A percentile compares a stretch with the other conserved stretches of the same genome.
Conservation (phyloP, 495 filamentous ascomycete species). For the Neurospora sp. region DNA sequence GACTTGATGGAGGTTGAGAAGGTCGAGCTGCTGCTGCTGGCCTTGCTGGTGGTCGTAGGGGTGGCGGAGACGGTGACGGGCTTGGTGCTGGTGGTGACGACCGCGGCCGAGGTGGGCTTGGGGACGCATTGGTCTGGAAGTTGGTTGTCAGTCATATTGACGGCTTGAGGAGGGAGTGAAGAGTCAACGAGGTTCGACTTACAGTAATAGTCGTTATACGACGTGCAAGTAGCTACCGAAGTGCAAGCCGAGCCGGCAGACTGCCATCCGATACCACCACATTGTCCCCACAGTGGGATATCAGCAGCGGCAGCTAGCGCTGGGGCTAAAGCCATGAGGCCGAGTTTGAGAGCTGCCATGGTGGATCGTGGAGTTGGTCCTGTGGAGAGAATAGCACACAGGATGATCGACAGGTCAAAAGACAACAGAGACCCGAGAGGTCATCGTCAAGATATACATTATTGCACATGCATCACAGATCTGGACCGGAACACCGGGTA, state of each 20-base stretch:
- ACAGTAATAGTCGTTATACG: slow-evolving; percentile 15
- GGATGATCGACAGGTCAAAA: neutral
- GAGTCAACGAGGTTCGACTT: too few species aligned
- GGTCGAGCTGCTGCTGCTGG: neutral
- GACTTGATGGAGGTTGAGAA: neutral
- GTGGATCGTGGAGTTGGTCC: neutral
- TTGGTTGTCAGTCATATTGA: neutral
- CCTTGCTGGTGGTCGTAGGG: neutral
- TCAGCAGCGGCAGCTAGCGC: neutral
- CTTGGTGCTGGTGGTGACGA: neutral
- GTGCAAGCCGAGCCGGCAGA: slow-evolving; percentile 11
- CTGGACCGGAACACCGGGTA: slow-evolving; percentile 7
- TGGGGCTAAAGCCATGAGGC: slow-evolving; percentile 4
- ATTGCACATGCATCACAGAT: neutral
- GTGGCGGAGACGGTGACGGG: neutral
- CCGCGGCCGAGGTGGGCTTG: neutral
- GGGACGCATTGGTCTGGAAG: neutral
- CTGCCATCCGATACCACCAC: slow-evolving; percentile 8
- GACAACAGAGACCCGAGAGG: neutral
- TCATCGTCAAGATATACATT: neutral
- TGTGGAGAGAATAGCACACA: neutral
- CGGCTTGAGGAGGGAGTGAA: neutral
- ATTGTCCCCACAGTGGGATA: slow-evolving; percentile 7
- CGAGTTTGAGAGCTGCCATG: neutral
- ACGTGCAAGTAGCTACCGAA: slow-evolving; percentile 8